Percentiles rank a stretch among this genome's conserved stretches.
phyloP scores from a whole-genome alignment of 2,329 filamentous ascomycete species.

The Talaromyces sp. region DNA sequence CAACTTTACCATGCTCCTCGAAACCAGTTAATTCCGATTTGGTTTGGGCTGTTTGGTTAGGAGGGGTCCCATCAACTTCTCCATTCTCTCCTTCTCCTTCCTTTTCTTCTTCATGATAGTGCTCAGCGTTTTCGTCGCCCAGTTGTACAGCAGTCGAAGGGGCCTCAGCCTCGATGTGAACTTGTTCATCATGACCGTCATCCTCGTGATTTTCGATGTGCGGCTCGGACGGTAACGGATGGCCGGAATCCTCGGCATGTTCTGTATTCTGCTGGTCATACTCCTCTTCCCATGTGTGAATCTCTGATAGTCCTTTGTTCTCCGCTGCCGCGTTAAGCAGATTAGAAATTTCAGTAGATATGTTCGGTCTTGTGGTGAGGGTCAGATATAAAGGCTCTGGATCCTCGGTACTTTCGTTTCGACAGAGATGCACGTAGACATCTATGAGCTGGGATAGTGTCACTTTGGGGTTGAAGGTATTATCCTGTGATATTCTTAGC shows the following conservation, averaged over 20 bases:
- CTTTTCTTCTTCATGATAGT: slow-evolving; percentile 16
- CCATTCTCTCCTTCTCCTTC: slow-evolving; percentile 10
- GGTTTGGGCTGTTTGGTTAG: neutral
- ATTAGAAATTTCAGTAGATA: slow-evolving; percentile 48
- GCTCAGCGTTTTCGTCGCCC: neutral
- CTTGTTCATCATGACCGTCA: slow-evolving; percentile 13
- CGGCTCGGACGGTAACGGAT: neutral
- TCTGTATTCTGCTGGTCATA: slow-evolving; percentile 27
- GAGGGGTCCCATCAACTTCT: neutral
- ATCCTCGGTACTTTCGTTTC: slow-evolving; percentile 52
- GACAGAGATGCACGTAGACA: slow-evolving; percentile 53
- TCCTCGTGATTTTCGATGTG: slow-evolving; percentile 11
- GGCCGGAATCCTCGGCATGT: neutral
- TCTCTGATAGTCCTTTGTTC: slow-evolving; percentile 53
- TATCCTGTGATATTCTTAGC: slow-evolving; percentile 42
- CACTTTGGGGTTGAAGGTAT: slow-evolving; percentile 42
- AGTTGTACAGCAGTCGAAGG: neutral
- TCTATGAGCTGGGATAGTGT: slow-evolving; percentile 55
- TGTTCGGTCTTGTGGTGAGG: slow-evolving; percentile 50
- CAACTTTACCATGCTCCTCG: slow-evolving; percentile 4
- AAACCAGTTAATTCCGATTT: neutral
- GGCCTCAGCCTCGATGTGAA: slow-evolving; percentile 10
- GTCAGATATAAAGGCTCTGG: slow-evolving; percentile 55
- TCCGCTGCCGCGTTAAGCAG: slow-evolving; percentile 49
- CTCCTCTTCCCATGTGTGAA: slow-evolving; percentile 42